Evolutionary conservation across 352 stramenopile genomes (phyloP), one percentile per base, ranked within the genome.

Genomic region (Thraustochytrium sp.): DNA sequence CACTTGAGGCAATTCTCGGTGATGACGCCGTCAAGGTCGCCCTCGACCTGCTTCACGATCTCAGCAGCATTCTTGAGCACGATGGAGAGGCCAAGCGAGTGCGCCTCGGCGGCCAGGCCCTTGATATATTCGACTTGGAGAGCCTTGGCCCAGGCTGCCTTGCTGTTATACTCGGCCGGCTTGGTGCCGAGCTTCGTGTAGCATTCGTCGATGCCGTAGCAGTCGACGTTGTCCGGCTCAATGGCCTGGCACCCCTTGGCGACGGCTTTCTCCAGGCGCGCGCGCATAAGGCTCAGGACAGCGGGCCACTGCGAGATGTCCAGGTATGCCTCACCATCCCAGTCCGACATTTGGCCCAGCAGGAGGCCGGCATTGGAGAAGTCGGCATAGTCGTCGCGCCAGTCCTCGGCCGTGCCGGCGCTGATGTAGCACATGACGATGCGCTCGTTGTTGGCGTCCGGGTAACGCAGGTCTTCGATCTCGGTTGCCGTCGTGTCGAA

Each of bases 401-500:
- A 80, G 38, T 46, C 68, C 51, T 80, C 68, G 48, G 40, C 53
- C 13, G 68, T 80, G 42, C 68, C 68, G n/a, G 40, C 68, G 53
- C 34, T 55, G 44, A 80, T 48, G 53, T 80, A 80, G 68, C 68
- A 80, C 68, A 80, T 80, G 53, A 80, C 40, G 21, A 80, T 75
- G 51, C 76, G 68, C 44, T 34, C 53, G 11, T 76, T 44, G 23
- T 37, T 31, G 48, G 23, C n/a, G n/a, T n/a, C n/a, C n/a, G n/a
- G n/a, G n/a, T n/a, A n/a, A n/a, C 49, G 29, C 3, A 61, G 53
- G 21, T 61, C 23, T 55, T 18, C 26, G 49, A 55, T 55, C 49
- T 54, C 53, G 37, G 16, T 26, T 3, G 8, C 37, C 44, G 62
- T 36, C 37, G 40, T 55, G 49, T 18, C 49, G 18, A 55, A 42